Conservation (phyloP, 768 basidiomycete species). For the Flagelloscypha sp. region DNA sequence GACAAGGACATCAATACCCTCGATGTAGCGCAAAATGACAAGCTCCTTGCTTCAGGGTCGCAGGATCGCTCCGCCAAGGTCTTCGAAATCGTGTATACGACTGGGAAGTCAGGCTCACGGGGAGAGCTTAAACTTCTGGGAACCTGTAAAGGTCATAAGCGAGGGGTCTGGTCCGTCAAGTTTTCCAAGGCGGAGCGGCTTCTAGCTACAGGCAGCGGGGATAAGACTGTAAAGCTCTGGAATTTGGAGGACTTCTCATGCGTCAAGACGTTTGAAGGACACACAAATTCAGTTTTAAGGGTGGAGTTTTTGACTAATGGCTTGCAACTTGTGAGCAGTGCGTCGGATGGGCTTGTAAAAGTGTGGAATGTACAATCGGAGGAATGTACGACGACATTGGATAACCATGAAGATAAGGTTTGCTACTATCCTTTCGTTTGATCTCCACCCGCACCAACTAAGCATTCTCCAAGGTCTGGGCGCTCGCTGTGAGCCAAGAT, state of each 20-base stretch:
- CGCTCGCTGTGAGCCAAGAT: constrained; percentile 73
- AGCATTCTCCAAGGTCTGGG: constrained; percentile 75
- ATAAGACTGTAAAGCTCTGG: constrained; percentile 93
- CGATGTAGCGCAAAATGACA: constrained; percentile 86
- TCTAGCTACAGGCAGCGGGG: constrained; percentile 89
- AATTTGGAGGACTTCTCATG: constrained; percentile 90
- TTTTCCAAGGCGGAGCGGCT: constrained; percentile 80
- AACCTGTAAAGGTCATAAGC: constrained; percentile 91
- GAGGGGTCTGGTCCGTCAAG: constrained; percentile 91
- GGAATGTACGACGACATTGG: constrained; percentile 79
- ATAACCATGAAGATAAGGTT: constrained; percentile 97
- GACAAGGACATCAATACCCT: constrained; percentile 99
- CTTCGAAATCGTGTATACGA: constrained; percentile 61
- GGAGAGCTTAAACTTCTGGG: constrained; percentile 75
- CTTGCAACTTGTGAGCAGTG: constrained; percentile 81
- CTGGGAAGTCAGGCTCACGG: constrained; percentile 30
- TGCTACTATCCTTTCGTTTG: constrained; percentile 15
- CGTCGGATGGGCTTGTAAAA: constrained; percentile 93
- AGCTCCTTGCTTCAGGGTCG: constrained; percentile 83
- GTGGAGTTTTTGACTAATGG: constrained; percentile 85
- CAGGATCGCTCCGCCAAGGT: constrained; percentile 94
- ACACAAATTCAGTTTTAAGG: constrained; percentile 91
- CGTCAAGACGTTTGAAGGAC: constrained; percentile 94
- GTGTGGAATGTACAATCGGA: constrained; percentile 90
- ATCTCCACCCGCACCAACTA: background rate